These are phyloP conservation scores for Westerdykella sp. DNA, from an alignment of 2,329 filamentous ascomycete genomes.

Conservation along the genomic window DNA sequence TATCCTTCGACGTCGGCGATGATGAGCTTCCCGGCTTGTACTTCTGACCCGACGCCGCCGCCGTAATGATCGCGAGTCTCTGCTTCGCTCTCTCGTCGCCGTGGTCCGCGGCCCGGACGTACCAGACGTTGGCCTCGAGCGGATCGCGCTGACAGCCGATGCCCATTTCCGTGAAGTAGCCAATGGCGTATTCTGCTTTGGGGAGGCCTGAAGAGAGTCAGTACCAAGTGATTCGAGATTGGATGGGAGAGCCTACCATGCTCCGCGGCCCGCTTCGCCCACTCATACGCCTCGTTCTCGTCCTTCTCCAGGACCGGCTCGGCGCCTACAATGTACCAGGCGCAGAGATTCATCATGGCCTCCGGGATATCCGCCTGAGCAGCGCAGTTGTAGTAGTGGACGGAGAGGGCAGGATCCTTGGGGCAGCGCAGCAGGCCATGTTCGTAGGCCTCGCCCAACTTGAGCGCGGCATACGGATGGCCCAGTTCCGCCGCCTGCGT, in stretches of 20 bases:
- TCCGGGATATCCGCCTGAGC: conserved; percentile 76
- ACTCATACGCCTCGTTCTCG: conserved; percentile 92
- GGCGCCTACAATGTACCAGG: conserved; percentile 96
- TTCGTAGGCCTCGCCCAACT: conserved; percentile 95
- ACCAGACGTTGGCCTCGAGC: conserved; percentile 97
- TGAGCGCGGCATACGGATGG: conserved; percentile 76
- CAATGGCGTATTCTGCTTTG: conserved; percentile 85
- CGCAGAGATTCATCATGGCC: conserved; percentile 97
- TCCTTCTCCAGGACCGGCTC: conserved; percentile 90
- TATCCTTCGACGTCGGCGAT: conserved; percentile 17
- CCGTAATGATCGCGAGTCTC: conserved; percentile 76
- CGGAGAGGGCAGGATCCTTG: conserved; percentile 82
- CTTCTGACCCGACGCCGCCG: conserved; percentile 61
- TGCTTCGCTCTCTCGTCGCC: conserved; percentile 87
- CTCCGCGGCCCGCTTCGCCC: conserved; percentile 82
- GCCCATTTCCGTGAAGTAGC: conserved; percentile 97
- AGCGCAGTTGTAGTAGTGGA: conserved; percentile 94
- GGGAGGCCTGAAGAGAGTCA: conserved; percentile 47
- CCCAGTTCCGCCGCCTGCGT: conserved; percentile 91
- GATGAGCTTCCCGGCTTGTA: conserved; percentile 1
- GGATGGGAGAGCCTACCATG: conserved; percentile 59
- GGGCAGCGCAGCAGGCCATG: conserved; percentile 84
- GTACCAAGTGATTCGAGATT: background rate
- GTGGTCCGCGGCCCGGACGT: conserved; percentile 87
- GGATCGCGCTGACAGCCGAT: conserved; percentile 91